Evolutionary conservation across 1,284 basidiomycete species (phyloP).

Genomic region (Rhizoctonia solani): DNA sequence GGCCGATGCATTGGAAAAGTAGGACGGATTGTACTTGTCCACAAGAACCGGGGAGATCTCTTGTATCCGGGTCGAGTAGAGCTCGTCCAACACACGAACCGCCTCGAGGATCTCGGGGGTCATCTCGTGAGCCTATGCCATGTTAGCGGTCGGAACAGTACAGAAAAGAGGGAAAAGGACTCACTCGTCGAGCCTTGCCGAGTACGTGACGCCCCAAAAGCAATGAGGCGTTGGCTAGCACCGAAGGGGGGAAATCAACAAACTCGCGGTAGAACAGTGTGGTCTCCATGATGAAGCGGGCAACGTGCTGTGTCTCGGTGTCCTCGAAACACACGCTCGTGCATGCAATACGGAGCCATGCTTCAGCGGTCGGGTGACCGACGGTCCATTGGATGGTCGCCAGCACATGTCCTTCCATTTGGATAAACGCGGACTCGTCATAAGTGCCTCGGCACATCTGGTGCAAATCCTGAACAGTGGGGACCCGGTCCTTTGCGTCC

Average conservation of each 20-base stretch:
- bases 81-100: slow-evolving; percentile 82
- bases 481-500: slow-evolving; percentile 97
- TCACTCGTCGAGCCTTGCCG: slow-evolving; percentile 71
- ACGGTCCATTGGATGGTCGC: slow-evolving; percentile 95
- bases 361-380: slow-evolving; percentile 97
- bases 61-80: slow-evolving; percentile 83
- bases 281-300: slow-evolving; percentile 97
- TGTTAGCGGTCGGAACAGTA: background rate
- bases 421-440: slow-evolving; percentile 93
- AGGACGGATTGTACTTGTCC: slow-evolving; percentile 96
- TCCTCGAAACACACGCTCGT: slow-evolving; percentile 71
- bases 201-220: slow-evolving; percentile 88
- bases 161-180: slow-evolving; percentile 44
- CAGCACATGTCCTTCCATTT: slow-evolving; percentile 97
- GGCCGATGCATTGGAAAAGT: slow-evolving; percentile 93
- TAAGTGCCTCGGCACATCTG: slow-evolving; percentile 95
- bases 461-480: slow-evolving; percentile 89
- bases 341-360: slow-evolving; percentile 79
- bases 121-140: slow-evolving; percentile 25
- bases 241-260: slow-evolving; percentile 81
- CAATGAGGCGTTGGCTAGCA: slow-evolving; percentile 85
- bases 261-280: slow-evolving; percentile 97
- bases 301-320: slow-evolving; percentile 87
- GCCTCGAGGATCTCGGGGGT: slow-evolving; percentile 58
- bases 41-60: slow-evolving; percentile 91